Evolutionary conservation across 768 basidiomycete genomes (phyloP), one percentile per base, ranked within the genome.

Genomic region (Termitomyces eurrhizus): DNA sequence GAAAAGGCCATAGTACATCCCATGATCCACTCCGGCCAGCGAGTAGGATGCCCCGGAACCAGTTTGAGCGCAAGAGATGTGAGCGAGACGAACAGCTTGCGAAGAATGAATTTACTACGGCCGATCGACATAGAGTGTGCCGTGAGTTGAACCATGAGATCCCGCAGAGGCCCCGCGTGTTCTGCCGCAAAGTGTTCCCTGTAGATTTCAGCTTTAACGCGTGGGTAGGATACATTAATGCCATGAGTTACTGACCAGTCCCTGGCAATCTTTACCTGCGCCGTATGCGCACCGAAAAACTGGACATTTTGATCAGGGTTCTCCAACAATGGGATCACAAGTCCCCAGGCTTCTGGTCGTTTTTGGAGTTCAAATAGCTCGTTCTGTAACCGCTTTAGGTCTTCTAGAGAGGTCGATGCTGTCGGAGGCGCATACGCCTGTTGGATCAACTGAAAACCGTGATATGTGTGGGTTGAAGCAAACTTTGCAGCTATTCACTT

Each of bases 271-370:
- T 98, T 98, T 62, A 95, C 91, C 69, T 95, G 93, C 2, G 89
- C 85, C 0, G 93, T 97, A 67, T 97, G 95, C 5, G 95, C 94
- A 2, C 94, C 93, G 68, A 93, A 96, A 80, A 96, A 98, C 70
- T 95, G 90, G 11, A 96, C 92, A 67, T 93, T 93, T 56, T 81
- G 80, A 72, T 95, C 89, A 33, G 78, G 74, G 67, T 89, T 79
- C 14, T 86, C 79, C 29, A 94, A 74, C 63, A 95, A 81, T 0
- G 92, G 92, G 39, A 90, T 80, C 21, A 93, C 85, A 51, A 95
- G 75, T 9, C 90, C 92, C 93, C 92, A 95, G 3, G 90, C 90
- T 66, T 90, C 90, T 16, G 82, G 85, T 55, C 80, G 76, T 66
- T 87, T 89, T 72, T 92, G 90, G 12, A 91, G 81, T 62, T 90